These are phyloP conservation scores for Cyberlindnera samutprakarnensis DNA, from an alignment of 805 yeast species.

Conservation along the genomic window DNA sequence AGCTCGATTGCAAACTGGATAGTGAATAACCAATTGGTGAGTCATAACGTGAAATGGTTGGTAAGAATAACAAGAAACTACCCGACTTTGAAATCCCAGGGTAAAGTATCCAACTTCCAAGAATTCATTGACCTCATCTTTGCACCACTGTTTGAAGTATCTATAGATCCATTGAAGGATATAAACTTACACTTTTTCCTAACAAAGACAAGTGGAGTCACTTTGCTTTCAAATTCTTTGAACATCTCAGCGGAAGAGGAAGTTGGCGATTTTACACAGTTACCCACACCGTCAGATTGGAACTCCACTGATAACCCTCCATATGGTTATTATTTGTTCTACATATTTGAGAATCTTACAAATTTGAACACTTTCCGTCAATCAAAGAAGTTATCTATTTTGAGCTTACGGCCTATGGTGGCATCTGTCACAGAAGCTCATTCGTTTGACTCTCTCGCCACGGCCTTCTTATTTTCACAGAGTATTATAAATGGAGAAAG, in stretches of 20 bases:
- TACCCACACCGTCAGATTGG: constrained; percentile 27
- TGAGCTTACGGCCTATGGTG: constrained; percentile 18
- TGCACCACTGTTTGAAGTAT: constrained; percentile 25
- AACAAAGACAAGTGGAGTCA: constrained; percentile 27
- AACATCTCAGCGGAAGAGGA: constrained; percentile 12
- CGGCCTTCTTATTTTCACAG: constrained; percentile 18
- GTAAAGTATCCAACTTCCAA: constrained; percentile 22
- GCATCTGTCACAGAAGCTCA: constrained; percentile 17
- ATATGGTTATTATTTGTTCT: constrained; percentile 30
- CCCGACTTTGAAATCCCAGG: constrained; percentile 15
- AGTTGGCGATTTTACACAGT: constrained; percentile 13
- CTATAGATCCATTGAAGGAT: constrained; percentile 18
- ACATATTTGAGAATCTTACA: constrained; percentile 22
- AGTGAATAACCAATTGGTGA: constrained; percentile 28
- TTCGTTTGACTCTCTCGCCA: constrained; percentile 20
- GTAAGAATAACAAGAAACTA: constrained; percentile 28
- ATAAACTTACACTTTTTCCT: constrained; percentile 24
- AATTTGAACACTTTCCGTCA: constrained; percentile 17
- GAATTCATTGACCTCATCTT: constrained; percentile 27
- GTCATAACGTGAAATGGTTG: constrained; percentile 33
- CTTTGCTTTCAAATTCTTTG: constrained; percentile 22
- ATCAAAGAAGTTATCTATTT: constrained; percentile 9
- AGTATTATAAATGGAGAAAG: constrained; percentile 21
- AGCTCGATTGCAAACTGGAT: constrained; percentile 28
- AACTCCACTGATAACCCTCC: constrained; percentile 29